Conservation (phyloP, 331 rosid genomes). For the Rhamnella rubrinervis region DNA sequence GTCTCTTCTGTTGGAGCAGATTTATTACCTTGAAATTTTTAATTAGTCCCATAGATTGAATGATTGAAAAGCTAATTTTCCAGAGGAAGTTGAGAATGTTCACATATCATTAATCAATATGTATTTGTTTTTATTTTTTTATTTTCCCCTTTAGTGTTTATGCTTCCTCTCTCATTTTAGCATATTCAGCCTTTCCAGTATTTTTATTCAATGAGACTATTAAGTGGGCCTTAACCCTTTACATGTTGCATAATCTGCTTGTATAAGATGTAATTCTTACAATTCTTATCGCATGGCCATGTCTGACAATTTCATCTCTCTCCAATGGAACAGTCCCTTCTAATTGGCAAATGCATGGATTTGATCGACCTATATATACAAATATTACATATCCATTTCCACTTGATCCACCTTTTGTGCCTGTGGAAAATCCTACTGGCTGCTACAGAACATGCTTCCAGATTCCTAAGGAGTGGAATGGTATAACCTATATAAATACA, state of each 20-base stretch:
- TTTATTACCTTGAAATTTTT: too few relatives aligned
- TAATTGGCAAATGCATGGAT: constrained; percentile 95
- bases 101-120: not conserved
- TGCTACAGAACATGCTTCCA: constrained; percentile 77
- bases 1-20: too few relatives aligned
- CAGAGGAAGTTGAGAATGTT: not conserved
- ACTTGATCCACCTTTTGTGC: constrained; percentile 76
- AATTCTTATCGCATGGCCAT: constrained; percentile 6
- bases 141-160: not conserved
- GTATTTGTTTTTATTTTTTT: not conserved
- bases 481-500: constrained; percentile 38
- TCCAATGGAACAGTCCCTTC: constrained; percentile 83
- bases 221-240: not conserved
- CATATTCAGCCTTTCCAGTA: not conserved
- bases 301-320: constrained; percentile 25
- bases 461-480: constrained; percentile 85
- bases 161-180: not conserved
- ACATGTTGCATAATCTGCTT: not conserved
- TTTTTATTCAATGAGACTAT: not conserved
- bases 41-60: not conserved
- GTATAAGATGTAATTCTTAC: not conserved
- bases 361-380: constrained; percentile 88
- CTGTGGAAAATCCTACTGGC: constrained; percentile 81
- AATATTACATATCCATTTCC: constrained; percentile 75
- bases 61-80: not conserved